Evolutionary conservation across 2,329 filamentous ascomycete genomes (phyloP).

Genomic region (Ustulina deusta): DNA sequence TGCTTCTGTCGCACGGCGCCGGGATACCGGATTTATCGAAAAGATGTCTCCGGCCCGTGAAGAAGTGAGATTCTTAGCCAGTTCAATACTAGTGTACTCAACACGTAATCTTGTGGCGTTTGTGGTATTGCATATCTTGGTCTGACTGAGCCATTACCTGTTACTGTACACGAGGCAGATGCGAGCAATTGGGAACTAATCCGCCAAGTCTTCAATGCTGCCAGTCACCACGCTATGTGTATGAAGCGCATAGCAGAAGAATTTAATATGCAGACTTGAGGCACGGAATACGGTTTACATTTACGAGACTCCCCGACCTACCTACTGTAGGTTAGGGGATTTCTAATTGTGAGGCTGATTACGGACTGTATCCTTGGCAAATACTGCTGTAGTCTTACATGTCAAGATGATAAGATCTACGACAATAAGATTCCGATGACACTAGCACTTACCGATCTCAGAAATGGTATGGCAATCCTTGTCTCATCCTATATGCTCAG

Average conservation of each 20-base stretch:
- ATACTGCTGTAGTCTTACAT: no score
- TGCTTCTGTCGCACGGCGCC: not conserved
- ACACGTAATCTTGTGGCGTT: conserved; percentile 5
- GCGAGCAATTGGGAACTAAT: not conserved
- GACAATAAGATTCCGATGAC: no score
- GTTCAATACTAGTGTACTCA: not conserved
- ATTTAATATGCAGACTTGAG: not conserved
- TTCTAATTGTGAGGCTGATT: no score
- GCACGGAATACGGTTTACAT: not conserved
- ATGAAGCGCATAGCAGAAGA: not conserved
- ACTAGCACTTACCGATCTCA: no score
- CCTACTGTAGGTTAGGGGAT: not conserved
- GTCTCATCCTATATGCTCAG: no score
- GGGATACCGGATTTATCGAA: conserved; percentile 9
- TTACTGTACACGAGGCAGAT: not conserved
- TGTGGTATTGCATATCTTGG: not conserved
- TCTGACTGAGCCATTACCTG: not conserved
- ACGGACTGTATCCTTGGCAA: no score
- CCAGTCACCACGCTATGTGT: not conserved
- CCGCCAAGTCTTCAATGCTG: not conserved
- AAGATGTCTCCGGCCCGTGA: conserved; percentile 2
- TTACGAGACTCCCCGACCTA: not conserved
- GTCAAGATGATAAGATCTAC: no score
- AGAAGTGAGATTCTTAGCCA: conserved; percentile 16
- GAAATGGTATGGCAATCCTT: no score